Percentiles rank a stretch among this genome's conserved stretches.
phyloP scores from a whole-genome alignment of 805 yeast genomes.

The Starmerella khaoyaiensis region DNA sequence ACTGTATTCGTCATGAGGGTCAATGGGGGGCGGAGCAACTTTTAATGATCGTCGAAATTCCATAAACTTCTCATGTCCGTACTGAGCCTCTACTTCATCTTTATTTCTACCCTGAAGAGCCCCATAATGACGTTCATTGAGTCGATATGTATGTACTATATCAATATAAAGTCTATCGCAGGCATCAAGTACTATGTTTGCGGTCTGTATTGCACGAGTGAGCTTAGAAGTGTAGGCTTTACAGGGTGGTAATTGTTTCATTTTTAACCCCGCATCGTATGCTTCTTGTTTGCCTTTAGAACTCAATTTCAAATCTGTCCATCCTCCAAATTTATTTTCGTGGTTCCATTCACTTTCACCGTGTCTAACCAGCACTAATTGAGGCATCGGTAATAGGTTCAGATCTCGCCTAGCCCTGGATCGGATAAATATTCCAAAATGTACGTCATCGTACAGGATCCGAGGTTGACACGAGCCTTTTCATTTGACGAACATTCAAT shows the following conservation, averaged over 20 bases:
- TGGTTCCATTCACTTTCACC: constrained; percentile 99
- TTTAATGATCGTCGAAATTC: constrained; percentile 94
- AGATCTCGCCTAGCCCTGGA: too few relatives aligned
- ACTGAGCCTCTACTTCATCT: constrained; percentile 73
- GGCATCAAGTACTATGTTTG: constrained; percentile 75
- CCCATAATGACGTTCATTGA: constrained; percentile 98
- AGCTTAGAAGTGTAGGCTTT: constrained; percentile 79
- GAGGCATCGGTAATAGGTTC: too few relatives aligned
- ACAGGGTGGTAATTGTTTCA: constrained; percentile 80
- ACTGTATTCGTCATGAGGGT: constrained; percentile 63
- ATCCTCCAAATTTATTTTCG: constrained; percentile 93
- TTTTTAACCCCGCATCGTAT: constrained; percentile 73
- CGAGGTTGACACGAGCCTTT: too few relatives aligned
- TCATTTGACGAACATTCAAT: too few relatives aligned
- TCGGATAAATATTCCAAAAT: too few relatives aligned
- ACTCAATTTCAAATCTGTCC: constrained; percentile 86
- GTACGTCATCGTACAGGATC: too few relatives aligned
- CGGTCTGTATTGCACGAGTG: constrained; percentile 92
- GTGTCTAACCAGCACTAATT: constrained; percentile 88
- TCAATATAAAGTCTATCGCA: constrained; percentile 86
- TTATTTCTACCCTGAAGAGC: constrained; percentile 96
- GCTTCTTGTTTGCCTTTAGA: constrained; percentile 82
- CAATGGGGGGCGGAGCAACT: constrained; percentile 88
- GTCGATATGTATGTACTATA: constrained; percentile 89
- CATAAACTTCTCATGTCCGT: constrained; percentile 85